Conservation (phyloP, 257 asterid genomes). For the Scutellaria barbata region DNA sequence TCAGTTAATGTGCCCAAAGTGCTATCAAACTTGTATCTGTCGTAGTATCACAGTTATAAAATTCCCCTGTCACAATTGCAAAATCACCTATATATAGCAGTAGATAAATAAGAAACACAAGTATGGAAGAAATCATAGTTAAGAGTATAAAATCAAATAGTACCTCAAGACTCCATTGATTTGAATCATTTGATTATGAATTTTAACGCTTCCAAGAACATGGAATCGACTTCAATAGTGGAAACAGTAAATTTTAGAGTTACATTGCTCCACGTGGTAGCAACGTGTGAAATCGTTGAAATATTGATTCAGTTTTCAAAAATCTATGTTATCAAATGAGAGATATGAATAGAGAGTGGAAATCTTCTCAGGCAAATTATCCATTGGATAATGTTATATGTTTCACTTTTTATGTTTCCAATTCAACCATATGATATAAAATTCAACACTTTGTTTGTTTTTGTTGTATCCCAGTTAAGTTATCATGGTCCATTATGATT, state of each 20-base stretch:
- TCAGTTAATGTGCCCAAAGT: neutral
- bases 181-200: neutral
- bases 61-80: neutral
- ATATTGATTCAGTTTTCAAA: neutral
- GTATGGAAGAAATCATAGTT: neutral
- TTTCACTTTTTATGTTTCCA: neutral
- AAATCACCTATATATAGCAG: neutral
- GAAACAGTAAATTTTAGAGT: neutral
- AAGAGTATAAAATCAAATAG: neutral
- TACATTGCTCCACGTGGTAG: neutral
- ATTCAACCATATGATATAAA: neutral
- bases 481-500: neutral
- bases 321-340: neutral
- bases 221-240: neutral
- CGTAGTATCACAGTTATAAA: neutral
- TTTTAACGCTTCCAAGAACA: neutral
- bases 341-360: neutral
- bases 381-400: neutral
- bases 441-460: neutral
- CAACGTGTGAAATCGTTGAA: neutral
- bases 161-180: neutral
- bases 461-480: slow-evolving; percentile 7
- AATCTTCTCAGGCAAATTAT: neutral
- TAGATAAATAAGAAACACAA: neutral
- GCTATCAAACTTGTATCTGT: neutral